Evolutionary conservation across 1,139 yeast genomes (phyloP).

Genomic region (Yamadazyma taylorii): DNA sequence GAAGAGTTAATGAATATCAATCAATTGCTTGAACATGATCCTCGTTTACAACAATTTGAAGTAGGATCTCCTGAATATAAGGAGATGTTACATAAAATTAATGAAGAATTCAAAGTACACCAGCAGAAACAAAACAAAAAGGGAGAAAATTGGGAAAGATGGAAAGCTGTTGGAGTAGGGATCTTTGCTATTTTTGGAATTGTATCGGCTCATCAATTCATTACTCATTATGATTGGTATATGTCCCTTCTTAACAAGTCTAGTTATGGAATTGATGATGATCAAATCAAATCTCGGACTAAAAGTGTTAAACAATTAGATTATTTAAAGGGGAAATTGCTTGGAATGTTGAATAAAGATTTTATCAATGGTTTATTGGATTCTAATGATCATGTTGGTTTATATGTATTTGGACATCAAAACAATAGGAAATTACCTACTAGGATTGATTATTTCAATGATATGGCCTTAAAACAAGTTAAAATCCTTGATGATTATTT

Average conservation of each 20-base stretch:
- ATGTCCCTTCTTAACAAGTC: slow-evolving; percentile 23
- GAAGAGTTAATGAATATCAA: slow-evolving; percentile 23
- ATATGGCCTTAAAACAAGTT: slow-evolving; percentile 58
- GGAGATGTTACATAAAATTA: slow-evolving; percentile 29
- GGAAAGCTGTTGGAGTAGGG: slow-evolving; percentile 38
- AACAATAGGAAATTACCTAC: slow-evolving; percentile 51
- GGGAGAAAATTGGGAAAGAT: slow-evolving; percentile 33
- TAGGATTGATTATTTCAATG: slow-evolving; percentile 65
- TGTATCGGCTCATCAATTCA: slow-evolving; percentile 38
- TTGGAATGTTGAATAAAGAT: slow-evolving; percentile 24
- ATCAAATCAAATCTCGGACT: slow-evolving; percentile 20
- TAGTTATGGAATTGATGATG: slow-evolving; percentile 31
- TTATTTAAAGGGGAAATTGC: slow-evolving; percentile 13
- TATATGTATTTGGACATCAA: slow-evolving; percentile 40
- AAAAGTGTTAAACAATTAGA: slow-evolving; percentile 25
- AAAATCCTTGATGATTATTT: slow-evolving; percentile 47
- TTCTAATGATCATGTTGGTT: slow-evolving; percentile 31
- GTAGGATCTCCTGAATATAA: slow-evolving; percentile 43
- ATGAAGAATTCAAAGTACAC: slow-evolving; percentile 26
- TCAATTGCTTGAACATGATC: slow-evolving; percentile 31
- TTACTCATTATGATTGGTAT: slow-evolving; percentile 42
- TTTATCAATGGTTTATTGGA: slow-evolving; percentile 9
- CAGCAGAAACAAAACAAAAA: slow-evolving; percentile 23
- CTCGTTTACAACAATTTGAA: slow-evolving; percentile 29
- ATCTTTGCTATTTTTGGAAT: slow-evolving; percentile 31